phyloP scores from a whole-genome alignment of 768 basidiomycete species.

The Tremella fuciformis region DNA sequence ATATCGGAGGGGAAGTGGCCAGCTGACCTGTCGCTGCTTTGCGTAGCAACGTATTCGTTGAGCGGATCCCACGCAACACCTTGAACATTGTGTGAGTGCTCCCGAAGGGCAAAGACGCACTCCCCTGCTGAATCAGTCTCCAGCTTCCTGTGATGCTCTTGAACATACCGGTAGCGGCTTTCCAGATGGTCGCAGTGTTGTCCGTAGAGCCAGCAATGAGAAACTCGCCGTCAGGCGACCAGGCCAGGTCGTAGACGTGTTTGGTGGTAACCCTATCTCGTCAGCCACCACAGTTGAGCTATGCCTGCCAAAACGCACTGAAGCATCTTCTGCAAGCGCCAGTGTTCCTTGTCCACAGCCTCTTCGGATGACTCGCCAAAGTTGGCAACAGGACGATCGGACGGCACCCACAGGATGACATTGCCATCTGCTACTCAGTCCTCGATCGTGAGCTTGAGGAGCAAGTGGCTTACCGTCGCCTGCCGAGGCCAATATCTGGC shows the following conservation, averaged over 20 bases:
- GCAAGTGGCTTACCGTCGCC: constrained; percentile 73
- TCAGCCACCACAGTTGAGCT: neutral
- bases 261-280: constrained; percentile 74
- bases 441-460: neutral
- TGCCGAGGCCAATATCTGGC: constrained; percentile 92
- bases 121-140: constrained; percentile 34
- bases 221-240: constrained; percentile 93
- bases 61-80: constrained; percentile 98
- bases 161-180: constrained; percentile 41
- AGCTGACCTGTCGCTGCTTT: constrained; percentile 77
- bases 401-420: constrained; percentile 92
- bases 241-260: constrained; percentile 96
- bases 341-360: constrained; percentile 86
- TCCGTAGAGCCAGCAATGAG: constrained; percentile 96
- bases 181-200: constrained; percentile 66
- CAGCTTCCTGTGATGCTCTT: neutral
- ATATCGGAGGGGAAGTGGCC: neutral
- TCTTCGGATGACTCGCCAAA: constrained; percentile 83
- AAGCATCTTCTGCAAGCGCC: constrained; percentile 80
- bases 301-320: constrained; percentile 57
- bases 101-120: constrained; percentile 56
- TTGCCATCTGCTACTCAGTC: constrained; percentile 70
- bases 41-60: constrained; percentile 95
- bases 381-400: constrained; percentile 65
- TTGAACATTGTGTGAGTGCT: constrained; percentile 95